A percentile compares a stretch with the other conserved stretches of the same genome.
Evolutionary conservation across 371 early-diverging fungal species (phyloP).

Genomic region (Lichtheimia ramosa): DNA sequence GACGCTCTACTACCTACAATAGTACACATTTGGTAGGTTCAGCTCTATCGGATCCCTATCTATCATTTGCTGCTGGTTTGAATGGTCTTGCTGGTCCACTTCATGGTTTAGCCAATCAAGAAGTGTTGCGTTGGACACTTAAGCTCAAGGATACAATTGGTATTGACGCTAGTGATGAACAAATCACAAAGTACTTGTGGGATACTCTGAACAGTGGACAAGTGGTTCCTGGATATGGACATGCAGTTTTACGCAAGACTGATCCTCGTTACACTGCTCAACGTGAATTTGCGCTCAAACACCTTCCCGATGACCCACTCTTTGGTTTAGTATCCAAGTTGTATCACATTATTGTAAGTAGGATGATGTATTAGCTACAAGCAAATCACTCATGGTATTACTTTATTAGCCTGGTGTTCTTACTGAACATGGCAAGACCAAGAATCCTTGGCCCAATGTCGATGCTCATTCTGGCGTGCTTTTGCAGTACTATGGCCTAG

Average conservation of each 20-base stretch:
- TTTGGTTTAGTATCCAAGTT: slow-evolving; percentile 95
- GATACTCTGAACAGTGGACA: slow-evolving; percentile 92
- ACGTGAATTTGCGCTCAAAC: slow-evolving; percentile 98
- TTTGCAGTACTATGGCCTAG: slow-evolving; percentile 93
- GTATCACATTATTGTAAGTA: slow-evolving; percentile 85
- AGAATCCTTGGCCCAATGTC: slow-evolving; percentile 99
- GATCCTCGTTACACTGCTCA: slow-evolving; percentile 98
- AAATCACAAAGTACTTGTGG: slow-evolving; percentile 96
- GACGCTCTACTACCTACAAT: slow-evolving; percentile 1
- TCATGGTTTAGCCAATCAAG: slow-evolving; percentile 99
- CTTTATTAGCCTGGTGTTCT: slow-evolving; percentile 79
- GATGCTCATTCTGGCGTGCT: slow-evolving; percentile 98
- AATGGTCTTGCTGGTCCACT: slow-evolving; percentile 98
- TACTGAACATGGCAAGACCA: slow-evolving; percentile 99
- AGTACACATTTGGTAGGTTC: slow-evolving; percentile 93
- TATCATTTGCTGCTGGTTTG: slow-evolving; percentile 95
- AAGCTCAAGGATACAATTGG: slow-evolving; percentile 90
- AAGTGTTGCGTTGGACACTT: slow-evolving; percentile 96
- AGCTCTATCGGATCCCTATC: slow-evolving; percentile 97
- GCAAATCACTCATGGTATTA: neutral
- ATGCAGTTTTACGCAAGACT: slow-evolving; percentile 94
- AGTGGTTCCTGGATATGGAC: slow-evolving; percentile 98
- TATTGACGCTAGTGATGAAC: slow-evolving; percentile 83
- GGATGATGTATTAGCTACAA: neutral
- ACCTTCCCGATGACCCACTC: slow-evolving; percentile 93